Evolutionary conservation across 2,329 filamentous ascomycete species (phyloP), one percentile per base, ranked within the genome.

Genomic region (Phaeophleospora eucalypticola): DNA sequence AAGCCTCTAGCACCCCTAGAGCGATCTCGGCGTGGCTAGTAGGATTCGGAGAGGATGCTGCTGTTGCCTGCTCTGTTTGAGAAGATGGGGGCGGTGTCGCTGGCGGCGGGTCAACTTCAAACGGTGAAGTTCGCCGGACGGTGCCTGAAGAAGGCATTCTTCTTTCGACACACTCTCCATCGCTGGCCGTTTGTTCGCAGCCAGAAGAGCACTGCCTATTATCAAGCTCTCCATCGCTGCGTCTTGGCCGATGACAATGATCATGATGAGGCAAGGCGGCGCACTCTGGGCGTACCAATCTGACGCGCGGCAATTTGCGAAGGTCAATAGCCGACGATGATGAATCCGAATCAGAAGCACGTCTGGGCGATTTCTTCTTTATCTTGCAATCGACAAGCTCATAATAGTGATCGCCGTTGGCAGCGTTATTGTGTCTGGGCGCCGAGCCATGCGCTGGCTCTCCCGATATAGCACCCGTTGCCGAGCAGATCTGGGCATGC

Each of bases 201-300:
- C 59, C 55, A 1, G 59, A 46, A 2, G 58, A 59, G 32, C 57
- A 59, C 14, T 24, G 36, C 27, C 52, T 48, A 21, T 4, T 14
- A 12, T n/a, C n/a, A n/a, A n/a, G n/a, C n/a, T n/a, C n/a, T n/a
- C 20, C 36, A 12, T 43, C 33, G 33, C 12, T 39, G 18, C 14
- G 37, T n/a, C 17, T 44, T 7, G 33, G 16, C 20, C 18, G 29
- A n/a, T 39, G 19, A 9, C 36, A 16, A 14, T 40, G 48, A 34
- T 49, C 40, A 15, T 45, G 37, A n/a, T 48, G 35, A 3, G 58
- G 54, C 12, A 61, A 45, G 34, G 53, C 53, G n/a, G 61, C 60
- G 19, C 57, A 46, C 15, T 59, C 54, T n/a, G 62, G 62, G 36
- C 56, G 58, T 4, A 63, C 52, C n/a, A 61, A 46, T 18, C 52